phyloP scores from a whole-genome alignment of 257 asterid species.

The Penstemon davidsonii region DNA sequence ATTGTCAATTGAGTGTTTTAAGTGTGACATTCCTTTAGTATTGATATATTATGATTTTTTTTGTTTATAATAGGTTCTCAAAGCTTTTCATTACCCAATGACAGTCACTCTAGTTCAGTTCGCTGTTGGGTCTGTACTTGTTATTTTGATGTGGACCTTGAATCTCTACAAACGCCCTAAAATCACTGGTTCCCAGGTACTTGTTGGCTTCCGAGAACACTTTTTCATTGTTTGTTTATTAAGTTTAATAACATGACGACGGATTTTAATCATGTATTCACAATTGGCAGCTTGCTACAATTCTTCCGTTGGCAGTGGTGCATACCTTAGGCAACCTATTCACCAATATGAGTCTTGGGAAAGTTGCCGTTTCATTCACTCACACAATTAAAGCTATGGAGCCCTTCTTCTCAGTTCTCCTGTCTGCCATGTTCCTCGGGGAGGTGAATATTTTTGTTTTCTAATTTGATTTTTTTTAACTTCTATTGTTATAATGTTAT shows the following conservation, averaged over 20 bases:
- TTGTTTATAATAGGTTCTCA: slow-evolving; percentile 59
- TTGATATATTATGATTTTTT: slow-evolving; percentile 22
- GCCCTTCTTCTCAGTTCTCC: slow-evolving; percentile 94
- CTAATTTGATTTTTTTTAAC: slow-evolving; percentile 4
- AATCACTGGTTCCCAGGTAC: slow-evolving; percentile 86
- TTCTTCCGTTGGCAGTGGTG: slow-evolving; percentile 86
- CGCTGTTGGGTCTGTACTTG: slow-evolving; percentile 82
- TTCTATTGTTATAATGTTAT: slow-evolving; percentile 1
- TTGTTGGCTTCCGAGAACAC: slow-evolving; percentile 3
- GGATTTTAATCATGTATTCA: slow-evolving; percentile 8
- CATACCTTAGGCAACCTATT: slow-evolving; percentile 90
- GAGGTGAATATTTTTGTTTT: slow-evolving; percentile 53
- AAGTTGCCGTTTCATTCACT: slow-evolving; percentile 96
- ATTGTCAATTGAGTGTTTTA: neutral
- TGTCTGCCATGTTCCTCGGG: slow-evolving; percentile 94
- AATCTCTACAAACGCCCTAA: slow-evolving; percentile 89
- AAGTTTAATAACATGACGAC: slow-evolving; percentile 15
- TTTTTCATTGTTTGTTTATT: neutral
- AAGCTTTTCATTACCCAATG: slow-evolving; percentile 77
- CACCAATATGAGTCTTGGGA: slow-evolving; percentile 97
- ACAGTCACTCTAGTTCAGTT: slow-evolving; percentile 82
- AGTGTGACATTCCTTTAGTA: neutral
- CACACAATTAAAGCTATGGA: slow-evolving; percentile 98
- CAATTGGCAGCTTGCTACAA: slow-evolving; percentile 71
- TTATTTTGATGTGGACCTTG: slow-evolving; percentile 68